Conservation (phyloP, 768 basidiomycete species). For the Boletus bicolor region DNA sequence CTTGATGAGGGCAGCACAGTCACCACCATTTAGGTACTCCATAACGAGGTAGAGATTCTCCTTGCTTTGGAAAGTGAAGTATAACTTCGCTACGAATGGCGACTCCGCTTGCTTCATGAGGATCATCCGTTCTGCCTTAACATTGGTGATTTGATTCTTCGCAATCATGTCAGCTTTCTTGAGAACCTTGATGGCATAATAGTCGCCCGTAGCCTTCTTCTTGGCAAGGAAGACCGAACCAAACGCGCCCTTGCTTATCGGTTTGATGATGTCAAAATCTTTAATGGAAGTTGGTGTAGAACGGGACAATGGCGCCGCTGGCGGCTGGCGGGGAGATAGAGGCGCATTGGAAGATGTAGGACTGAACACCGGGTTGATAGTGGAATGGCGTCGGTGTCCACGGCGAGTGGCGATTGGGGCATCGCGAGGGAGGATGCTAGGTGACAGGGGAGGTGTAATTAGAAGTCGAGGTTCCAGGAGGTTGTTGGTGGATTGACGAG, state of each 20-base stretch:
- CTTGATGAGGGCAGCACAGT: constrained; percentile 96
- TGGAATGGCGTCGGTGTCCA: constrained; percentile 70
- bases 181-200: constrained; percentile 99
- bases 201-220: constrained; percentile 97
- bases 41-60: constrained; percentile 98
- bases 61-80: constrained; percentile 99
- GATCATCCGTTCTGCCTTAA: constrained; percentile 99
- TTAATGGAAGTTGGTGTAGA: constrained; percentile 90
- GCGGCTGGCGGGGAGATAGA: constrained; percentile 83
- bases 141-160: constrained; percentile 99
- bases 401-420: constrained; percentile 44
- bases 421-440: constrained; percentile 54
- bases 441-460: constrained; percentile 73
- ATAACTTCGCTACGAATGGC: constrained; percentile 95
- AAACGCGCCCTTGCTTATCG: constrained; percentile 98
- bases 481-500: constrained; percentile 64
- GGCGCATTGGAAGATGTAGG: constrained; percentile 52
- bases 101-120: constrained; percentile 99
- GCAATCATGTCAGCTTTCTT: constrained; percentile 99
- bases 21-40: constrained; percentile 99
- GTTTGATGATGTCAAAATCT: constrained; percentile 99
- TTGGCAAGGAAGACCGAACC: constrained; percentile 98
- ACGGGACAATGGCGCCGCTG: constrained; percentile 72
- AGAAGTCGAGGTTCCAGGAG: constrained; percentile 62
- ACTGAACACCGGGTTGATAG: constrained; percentile 57